A percentile compares a stretch with the other conserved stretches of the same genome.
phyloP scores from a whole-genome alignment of 116 monocot species.

The Papilionanthe hybrid region DNA sequence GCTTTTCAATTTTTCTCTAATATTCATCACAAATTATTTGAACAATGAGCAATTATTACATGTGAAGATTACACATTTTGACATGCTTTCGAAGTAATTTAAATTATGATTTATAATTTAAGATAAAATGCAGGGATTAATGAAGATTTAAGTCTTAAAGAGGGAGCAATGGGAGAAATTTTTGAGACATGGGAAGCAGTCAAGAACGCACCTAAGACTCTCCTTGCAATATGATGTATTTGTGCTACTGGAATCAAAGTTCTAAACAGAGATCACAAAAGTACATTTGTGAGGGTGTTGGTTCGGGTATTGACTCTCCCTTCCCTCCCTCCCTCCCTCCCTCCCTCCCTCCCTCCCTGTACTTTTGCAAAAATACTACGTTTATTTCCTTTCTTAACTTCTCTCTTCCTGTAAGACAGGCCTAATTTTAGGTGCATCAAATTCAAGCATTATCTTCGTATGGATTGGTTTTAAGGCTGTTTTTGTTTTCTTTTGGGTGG shows the following conservation, averaged over 20 bases:
- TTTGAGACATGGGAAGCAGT: constrained; percentile 36
- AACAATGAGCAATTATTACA: no score
- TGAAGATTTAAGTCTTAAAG: background rate
- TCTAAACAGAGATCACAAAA: constrained; percentile 11
- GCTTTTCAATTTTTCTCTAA: no score
- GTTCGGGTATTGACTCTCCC: constrained; percentile 93
- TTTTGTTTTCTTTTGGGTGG: no score
- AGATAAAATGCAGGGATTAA: background rate
- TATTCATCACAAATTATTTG: no score
- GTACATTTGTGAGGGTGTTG: constrained; percentile 62
- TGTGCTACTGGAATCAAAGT: background rate
- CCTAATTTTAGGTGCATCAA: background rate
- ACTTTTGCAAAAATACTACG: background rate
- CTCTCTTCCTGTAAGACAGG: constrained; percentile 1
- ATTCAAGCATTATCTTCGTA: background rate
- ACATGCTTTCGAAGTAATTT: background rate
- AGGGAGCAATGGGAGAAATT: constrained; percentile 11
- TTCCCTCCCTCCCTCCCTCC: background rate
- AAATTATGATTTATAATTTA: background rate
- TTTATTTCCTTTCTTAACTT: background rate
- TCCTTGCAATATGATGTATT: constrained; percentile 41
- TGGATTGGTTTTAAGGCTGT: background rate
- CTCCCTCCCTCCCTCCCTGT: background rate
- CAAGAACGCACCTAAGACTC: constrained; percentile 92
- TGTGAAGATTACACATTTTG: no score